Percentiles rank a stretch among this genome's conserved stretches.
These are phyloP conservation scores for Arthroderma sp. DNA, from an alignment of 2,329 filamentous ascomycete genomes.

Conservation along the genomic window DNA sequence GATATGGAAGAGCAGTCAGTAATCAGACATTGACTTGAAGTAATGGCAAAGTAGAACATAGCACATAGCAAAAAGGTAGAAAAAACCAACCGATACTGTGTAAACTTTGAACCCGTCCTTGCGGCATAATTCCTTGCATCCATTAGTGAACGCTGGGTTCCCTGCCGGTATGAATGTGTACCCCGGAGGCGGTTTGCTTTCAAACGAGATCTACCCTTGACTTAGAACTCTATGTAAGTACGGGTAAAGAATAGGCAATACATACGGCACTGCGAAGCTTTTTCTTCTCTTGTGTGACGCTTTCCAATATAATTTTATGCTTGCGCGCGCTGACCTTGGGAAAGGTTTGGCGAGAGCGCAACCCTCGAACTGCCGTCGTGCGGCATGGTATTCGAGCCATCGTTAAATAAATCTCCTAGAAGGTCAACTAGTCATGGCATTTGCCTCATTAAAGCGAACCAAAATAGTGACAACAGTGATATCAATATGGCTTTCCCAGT, in stretches of 20 bases:
- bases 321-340: constrained; percentile 28
- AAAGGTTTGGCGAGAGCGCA: constrained; percentile 25
- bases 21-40: not conserved
- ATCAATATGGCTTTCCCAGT: not conserved
- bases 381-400: constrained; percentile 31
- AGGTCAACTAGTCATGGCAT: constrained; percentile 3
- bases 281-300: constrained; percentile 48
- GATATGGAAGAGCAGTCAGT: not conserved
- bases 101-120: constrained; percentile 43
- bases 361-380: constrained; percentile 24
- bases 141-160: constrained; percentile 46
- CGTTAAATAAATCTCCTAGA: not conserved
- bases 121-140: constrained; percentile 49
- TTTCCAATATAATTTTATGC: constrained; percentile 49
- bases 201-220: constrained; percentile 44
- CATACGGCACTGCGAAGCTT: constrained; percentile 44
- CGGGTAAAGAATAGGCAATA: constrained; percentile 11
- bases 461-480: not conserved
- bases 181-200: constrained; percentile 44
- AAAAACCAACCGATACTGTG: constrained; percentile 47
- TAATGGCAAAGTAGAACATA: not conserved
- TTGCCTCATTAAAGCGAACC: not conserved
- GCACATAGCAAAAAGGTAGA: not conserved
- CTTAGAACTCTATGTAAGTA: constrained; percentile 11
- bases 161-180: constrained; percentile 51